A percentile compares a stretch with the other conserved stretches of the same genome.
Evolutionary conservation across 2,329 filamentous ascomycete genomes (phyloP).

Genomic region (Blastomyces gilchristii): DNA sequence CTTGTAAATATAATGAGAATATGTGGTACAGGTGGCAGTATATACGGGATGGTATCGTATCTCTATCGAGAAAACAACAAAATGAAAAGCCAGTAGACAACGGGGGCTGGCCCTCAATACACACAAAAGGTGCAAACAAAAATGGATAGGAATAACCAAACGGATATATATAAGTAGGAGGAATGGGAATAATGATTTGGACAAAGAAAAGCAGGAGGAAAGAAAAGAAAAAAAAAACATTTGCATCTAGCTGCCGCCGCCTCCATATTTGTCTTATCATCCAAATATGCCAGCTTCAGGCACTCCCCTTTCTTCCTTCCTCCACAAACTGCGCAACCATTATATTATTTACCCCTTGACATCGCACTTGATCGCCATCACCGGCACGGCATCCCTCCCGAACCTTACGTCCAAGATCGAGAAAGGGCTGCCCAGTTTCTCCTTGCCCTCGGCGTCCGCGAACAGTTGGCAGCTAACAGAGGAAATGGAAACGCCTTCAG

Average conservation of each 20-base stretch:
- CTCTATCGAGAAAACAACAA: background rate
- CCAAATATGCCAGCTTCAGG: background rate
- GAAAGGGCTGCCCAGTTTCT: constrained; percentile 8
- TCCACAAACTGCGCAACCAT: constrained; percentile 12
- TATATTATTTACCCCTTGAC: background rate
- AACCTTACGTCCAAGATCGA: constrained; percentile 1
- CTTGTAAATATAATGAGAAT: background rate
- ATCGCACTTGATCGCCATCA: constrained; percentile 8
- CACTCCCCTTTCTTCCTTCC: background rate
- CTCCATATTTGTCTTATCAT: background rate
- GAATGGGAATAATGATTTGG: background rate
- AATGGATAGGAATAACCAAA: too few relatives aligned
- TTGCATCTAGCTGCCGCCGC: background rate
- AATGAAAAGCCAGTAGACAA: too few relatives aligned
- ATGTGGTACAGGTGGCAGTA: too few relatives aligned
- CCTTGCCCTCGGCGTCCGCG: constrained; percentile 8
- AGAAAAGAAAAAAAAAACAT: background rate
- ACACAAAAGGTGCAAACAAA: background rate
- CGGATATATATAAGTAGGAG: background rate
- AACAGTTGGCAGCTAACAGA: constrained; percentile 12
- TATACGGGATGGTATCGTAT: background rate
- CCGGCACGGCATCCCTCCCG: constrained; percentile 6
- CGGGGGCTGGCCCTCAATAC: too few relatives aligned
- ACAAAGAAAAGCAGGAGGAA: too few relatives aligned
- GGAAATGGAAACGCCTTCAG: background rate